Base-by-base conservation (phyloP, 768 basidiomycete genomes). In the Mycena leptocephala region DNA sequence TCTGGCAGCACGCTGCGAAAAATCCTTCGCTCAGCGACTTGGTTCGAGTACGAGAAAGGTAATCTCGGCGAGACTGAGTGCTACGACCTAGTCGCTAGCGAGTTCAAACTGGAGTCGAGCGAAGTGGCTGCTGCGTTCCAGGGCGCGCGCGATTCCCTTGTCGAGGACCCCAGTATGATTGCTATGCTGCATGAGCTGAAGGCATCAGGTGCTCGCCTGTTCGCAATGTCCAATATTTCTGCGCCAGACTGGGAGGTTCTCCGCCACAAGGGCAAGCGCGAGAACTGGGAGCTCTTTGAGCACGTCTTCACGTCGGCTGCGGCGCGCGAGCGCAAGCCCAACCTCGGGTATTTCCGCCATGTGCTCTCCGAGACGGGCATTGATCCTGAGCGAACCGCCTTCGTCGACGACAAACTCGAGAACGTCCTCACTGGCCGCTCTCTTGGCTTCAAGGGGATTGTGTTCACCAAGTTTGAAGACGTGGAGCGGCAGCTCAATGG, bases 191-290 rank as follows among this genome's bases (percentile, higher is more conserved):
- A 80, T 9, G 81, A 85, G 55, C 82, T 89, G 32, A 86, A 87
- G 69, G 59, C 39, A 86, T 87, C 41, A 72, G 81, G 53, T 82
- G 83, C 26, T 9, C 84, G 81, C 22, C 84, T 92, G 37, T 91
- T 87, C 67, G 91, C 90, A 28, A 90, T 91, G 89, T 91, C 90
- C 33, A 92, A 92, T 80, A 92, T 92, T 43, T 91, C 91, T 18
- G 76, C 83, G 1, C 89, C 89, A 11, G 91, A 92, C 76, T 90
- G 86, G 76, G 85, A 83, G 35, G 84, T 88, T 5, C 84, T 91
- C 22, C 86, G 82, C 46, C 85, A 81, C n/a, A 53, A 53, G 51
- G 51, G 51, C 28, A 90, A 86, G 37, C 81, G 84, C 7, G 89
- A 84, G 20, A 87, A 89, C 72, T 92, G 89, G 88, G 82, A 82